Base-by-base conservation (phyloP, 2,329 filamentous ascomycete genomes). In the Paraphoma sp. region DNA sequence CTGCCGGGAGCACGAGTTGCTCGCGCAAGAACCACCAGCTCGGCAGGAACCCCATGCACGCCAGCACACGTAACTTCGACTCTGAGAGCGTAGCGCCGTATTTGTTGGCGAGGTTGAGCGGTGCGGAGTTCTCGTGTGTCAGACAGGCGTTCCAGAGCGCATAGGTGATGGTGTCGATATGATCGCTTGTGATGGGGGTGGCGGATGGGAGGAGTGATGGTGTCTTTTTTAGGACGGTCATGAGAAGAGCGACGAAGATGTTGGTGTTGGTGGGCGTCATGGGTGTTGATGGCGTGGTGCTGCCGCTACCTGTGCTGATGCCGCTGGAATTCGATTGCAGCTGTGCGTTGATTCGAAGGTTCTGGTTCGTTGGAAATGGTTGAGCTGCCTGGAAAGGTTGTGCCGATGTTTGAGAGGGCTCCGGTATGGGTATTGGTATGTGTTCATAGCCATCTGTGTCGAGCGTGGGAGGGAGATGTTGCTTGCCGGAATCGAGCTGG, bases 11-110 rank as follows among this genome's bases (percentile, higher is more conserved):
- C 4, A 31, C 14, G 1, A 56, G 44, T 33, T 48, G 44, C 16
- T 58, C 56, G 12, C 63, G 60, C 12, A 70, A 30, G 23, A 60
- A 63, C 65, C 65, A 71, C 67, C 67, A 69, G 2, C 58, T 63
- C 0, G 67, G 63, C 30, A 70, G 11, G n/a, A 60, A 60, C 1
- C 65, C 65, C n/a, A 67, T 42, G 8, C 45, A 57, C 1, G 65
- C 65, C 7, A 71, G 49, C 4, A 60, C 59, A 0, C 62, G 53
- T 0, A 71, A 48, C 14, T 65, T 65, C 12, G 58, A 14, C 0
- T 53, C 45, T 0, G 53, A 33, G 23, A 56, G 59, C 47, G 64
- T 56, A 36, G 62, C 46, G 28, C 47, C 33, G 43, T 60, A 62
- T 36, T 36, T 36, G 0, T 51, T 48, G 10, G 64, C 47, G 12